Evolutionary conservation across 2,329 filamentous ascomycete species (phyloP).

Genomic region (Claviceps arundinis): DNA sequence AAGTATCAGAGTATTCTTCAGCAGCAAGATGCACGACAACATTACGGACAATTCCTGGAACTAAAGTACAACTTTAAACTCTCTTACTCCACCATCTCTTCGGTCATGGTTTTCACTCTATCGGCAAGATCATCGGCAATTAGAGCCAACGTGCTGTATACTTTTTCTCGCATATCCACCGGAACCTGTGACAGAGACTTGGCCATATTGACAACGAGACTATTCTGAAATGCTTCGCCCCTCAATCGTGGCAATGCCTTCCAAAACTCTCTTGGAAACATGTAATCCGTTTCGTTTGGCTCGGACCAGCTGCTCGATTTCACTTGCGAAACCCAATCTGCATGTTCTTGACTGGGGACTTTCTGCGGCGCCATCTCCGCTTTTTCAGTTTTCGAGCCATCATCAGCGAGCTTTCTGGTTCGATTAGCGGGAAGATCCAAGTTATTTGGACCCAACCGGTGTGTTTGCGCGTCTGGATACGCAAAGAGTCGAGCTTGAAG

Average conservation of each 20-base stretch:
- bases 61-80: background rate
- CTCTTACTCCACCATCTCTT: background rate
- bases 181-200: slow-evolving; percentile 1
- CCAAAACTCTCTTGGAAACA: background rate
- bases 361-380: background rate
- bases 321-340: background rate
- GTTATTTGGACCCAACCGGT: slow-evolving; percentile 31
- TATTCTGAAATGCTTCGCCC: background rate
- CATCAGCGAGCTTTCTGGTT: background rate
- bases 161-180: background rate
- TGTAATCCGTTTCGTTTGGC: background rate
- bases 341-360: background rate
- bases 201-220: background rate
- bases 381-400: background rate
- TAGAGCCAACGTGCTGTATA: background rate
- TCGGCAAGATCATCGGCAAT: background rate
- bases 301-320: background rate
- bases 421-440: background rate
- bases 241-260: background rate
- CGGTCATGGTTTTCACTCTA: background rate
- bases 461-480: slow-evolving; percentile 49
- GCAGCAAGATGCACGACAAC: no score
- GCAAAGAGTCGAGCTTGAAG: slow-evolving; percentile 48
- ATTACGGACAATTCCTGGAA: no score
- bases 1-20: no score